Evolutionary conservation across 768 basidiomycete genomes (phyloP).

Genomic region (Auricularia sp.): DNA sequence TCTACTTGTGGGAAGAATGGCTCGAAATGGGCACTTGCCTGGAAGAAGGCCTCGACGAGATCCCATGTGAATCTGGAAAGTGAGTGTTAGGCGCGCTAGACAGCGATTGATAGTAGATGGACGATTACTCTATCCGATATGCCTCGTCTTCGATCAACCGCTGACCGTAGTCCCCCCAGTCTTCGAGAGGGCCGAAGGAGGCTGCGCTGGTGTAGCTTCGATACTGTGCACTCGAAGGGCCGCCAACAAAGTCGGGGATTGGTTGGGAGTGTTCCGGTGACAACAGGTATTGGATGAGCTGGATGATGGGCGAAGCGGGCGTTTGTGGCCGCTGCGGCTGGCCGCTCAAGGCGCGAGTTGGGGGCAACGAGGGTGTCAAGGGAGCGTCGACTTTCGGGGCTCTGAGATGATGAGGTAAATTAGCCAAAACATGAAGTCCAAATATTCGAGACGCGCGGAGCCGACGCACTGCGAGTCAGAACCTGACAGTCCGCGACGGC

Average conservation of each 20-base stretch:
- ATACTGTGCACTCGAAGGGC: not conserved
- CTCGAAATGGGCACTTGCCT: conserved; percentile 21
- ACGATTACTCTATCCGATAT: conserved; percentile 65
- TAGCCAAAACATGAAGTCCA: conserved; percentile 9
- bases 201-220: conserved; percentile 1
- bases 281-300: conserved; percentile 63
- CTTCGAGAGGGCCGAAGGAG: conserved; percentile 20
- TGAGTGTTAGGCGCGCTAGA: conserved; percentile 2
- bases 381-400: conserved; percentile 23
- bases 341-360: not conserved
- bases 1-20: not conserved
- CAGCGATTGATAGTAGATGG: conserved; percentile 7
- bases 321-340: not conserved
- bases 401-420: conserved; percentile 23
- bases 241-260: not conserved
- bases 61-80: conserved; percentile 73
- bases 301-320: conserved; percentile 43
- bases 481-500: conserved; percentile 53
- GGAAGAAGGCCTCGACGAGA: conserved; percentile 90
- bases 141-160: conserved; percentile 56
- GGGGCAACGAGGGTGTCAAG: conserved; percentile 4
- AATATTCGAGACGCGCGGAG: conserved; percentile 19
- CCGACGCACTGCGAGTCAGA: conserved; percentile 37
- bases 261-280: conserved; percentile 51
- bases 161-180: conserved; percentile 67